phyloP scores from a whole-genome alignment of 192 early-diverging fungal species.

The Dispira simplex region DNA sequence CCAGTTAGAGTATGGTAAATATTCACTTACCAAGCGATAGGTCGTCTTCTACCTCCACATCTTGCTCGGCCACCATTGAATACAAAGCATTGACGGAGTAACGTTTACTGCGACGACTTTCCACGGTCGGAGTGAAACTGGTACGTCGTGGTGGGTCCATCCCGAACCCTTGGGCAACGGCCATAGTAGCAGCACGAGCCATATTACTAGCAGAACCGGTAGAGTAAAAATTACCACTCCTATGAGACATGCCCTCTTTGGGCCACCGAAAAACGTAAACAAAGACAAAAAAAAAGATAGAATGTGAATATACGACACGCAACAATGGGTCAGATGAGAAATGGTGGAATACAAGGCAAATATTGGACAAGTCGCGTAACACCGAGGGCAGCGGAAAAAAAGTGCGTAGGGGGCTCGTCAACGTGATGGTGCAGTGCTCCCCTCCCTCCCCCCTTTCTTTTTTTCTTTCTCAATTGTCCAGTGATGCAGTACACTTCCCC shows the following conservation, averaged over 20 bases:
- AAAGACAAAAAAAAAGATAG: background rate
- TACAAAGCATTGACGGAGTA: constrained; percentile 58
- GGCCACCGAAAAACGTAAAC: background rate
- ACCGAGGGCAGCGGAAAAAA: background rate
- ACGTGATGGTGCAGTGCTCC: background rate
- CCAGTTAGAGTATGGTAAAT: no score
- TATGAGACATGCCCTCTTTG: no score
- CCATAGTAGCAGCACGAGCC: constrained; percentile 9
- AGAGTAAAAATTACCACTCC: no score
- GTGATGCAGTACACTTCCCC: no score
- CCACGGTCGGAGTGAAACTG: constrained; percentile 12
- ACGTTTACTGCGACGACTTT: constrained; percentile 41
- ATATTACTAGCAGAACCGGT: background rate
- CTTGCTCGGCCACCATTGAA: constrained; percentile 79
- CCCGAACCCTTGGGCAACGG: background rate
- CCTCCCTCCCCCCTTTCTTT: no score
- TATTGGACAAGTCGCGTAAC: background rate
- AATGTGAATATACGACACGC: background rate
- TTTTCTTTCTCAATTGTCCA: no score
- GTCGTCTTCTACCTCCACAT: constrained; percentile 86
- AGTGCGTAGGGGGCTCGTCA: background rate
- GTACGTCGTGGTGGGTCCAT: background rate
- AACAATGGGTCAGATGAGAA: background rate
- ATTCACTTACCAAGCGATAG: constrained; percentile 63
- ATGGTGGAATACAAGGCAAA: background rate